phyloP scores from a whole-genome alignment of 1,284 basidiomycete genomes.

The Apiotrichum laibachii region DNA sequence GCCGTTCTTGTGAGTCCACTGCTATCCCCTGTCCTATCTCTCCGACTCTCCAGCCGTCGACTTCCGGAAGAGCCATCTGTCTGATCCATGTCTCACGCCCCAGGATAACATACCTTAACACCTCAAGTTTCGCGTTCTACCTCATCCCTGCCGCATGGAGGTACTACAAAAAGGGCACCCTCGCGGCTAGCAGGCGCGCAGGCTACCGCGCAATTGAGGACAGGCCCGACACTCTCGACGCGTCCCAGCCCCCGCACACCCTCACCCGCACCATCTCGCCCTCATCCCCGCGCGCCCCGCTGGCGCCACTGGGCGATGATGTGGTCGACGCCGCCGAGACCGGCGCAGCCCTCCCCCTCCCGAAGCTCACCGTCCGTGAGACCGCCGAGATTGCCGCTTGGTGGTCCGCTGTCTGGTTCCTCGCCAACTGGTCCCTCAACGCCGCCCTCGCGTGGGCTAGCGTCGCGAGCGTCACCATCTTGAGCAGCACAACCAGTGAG shows the following conservation, averaged over 20 bases:
- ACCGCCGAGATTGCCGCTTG: conserved; percentile 71
- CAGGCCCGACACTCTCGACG: background rate
- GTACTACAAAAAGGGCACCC: conserved; percentile 13
- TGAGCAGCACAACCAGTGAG: conserved; percentile 83
- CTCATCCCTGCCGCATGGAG: conserved; percentile 61
- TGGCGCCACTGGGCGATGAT: conserved; percentile 26
- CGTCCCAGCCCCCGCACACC: conserved; percentile 2
- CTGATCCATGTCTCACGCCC: background rate
- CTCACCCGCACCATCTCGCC: conserved; percentile 17
- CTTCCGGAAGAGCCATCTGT: too few relatives aligned
- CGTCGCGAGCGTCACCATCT: conserved; percentile 84
- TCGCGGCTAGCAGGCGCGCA: background rate
- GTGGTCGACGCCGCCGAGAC: background rate
- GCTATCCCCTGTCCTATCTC: too few relatives aligned
- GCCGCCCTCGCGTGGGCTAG: conserved; percentile 77
- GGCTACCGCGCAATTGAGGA: background rate
- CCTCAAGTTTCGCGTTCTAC: conserved; percentile 78
- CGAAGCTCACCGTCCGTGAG: conserved; percentile 61
- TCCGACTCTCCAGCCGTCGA: too few relatives aligned
- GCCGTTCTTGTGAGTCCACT: conserved; percentile 47
- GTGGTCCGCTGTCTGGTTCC: conserved; percentile 85
- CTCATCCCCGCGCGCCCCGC: conserved; percentile 10
- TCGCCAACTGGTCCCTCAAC: conserved; percentile 86
- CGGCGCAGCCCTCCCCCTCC: conserved; percentile 12
- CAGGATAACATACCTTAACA: conserved; percentile 53